A percentile compares a stretch with the other conserved stretches of the same genome.
Evolutionary conservation across 2,329 filamentous ascomycete species (phyloP).

Genomic region (Neonectria coccinea): DNA sequence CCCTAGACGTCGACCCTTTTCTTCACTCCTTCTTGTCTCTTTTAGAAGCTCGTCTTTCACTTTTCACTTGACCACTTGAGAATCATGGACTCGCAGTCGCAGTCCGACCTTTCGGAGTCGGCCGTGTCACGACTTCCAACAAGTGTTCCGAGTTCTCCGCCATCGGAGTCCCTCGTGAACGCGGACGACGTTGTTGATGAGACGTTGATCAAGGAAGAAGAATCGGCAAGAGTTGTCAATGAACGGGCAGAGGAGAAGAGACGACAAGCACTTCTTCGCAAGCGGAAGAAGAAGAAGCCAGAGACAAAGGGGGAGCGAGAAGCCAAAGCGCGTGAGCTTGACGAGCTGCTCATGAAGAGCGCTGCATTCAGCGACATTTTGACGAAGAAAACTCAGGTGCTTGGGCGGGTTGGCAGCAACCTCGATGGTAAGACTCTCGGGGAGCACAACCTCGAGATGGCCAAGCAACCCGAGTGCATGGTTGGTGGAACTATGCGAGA

Average conservation of each 20-base stretch:
- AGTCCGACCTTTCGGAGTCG: constrained; percentile 49
- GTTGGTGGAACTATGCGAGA: constrained; percentile 90
- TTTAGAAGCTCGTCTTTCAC: neutral
- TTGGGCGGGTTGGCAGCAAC: constrained; percentile 71
- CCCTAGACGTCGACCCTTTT: neutral
- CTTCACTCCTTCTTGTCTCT: neutral
- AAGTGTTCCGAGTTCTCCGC: constrained; percentile 55
- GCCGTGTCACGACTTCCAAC: constrained; percentile 47
- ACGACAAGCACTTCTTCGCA: constrained; percentile 52
- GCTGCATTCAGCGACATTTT: constrained; percentile 72
- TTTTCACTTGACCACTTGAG: neutral
- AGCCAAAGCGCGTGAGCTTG: constrained; percentile 68
- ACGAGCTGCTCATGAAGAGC: constrained; percentile 69
- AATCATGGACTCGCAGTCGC: constrained; percentile 47
- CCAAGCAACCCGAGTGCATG: constrained; percentile 86
- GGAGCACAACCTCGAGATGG: constrained; percentile 79
- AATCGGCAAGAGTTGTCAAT: constrained; percentile 51
- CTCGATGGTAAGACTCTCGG: constrained; percentile 70
- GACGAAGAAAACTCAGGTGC: constrained; percentile 71
- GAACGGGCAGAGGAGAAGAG: constrained; percentile 63
- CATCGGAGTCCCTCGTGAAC: constrained; percentile 38
- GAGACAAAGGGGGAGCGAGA: constrained; percentile 67
- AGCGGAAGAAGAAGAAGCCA: constrained; percentile 61
- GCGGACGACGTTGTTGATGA: constrained; percentile 43
- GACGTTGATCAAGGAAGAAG: constrained; percentile 52